Evolutionary conservation across 495 filamentous ascomycete species (phyloP), one percentile per base, ranked within the genome.

Genomic region (Neurospora sp.): DNA sequence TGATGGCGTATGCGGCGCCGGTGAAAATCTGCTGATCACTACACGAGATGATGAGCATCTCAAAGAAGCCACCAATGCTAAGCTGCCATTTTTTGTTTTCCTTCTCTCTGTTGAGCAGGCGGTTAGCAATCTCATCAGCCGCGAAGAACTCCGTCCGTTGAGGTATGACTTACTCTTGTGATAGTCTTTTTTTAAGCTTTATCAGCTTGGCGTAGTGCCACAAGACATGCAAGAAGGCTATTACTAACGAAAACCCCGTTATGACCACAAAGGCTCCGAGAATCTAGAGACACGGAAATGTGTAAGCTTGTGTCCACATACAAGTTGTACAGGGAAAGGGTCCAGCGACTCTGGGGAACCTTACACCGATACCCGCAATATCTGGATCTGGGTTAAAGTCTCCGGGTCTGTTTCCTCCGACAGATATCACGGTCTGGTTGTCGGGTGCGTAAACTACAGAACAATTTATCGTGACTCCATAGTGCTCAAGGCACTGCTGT

Each of bases 1-100:
- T 79, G 44, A 83, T 70, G 41, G 81, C 78, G 39, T 81, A 82
- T 5, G 82, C 81, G 5, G 74, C 79, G 14, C 80, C 80, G 0
- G 82, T 84, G 74, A 84, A 81, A 39, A 84, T 70, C 70, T 84
- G 81, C 71, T 83, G 82, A 73, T 84, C 82, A 38, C 79, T 82
- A 69, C 81, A 83, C 38, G 76, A 74, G 42, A 83, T 70, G 66
- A 84, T 74, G 27, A 84, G 75, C 14, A 75, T 75, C 74, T 84
- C 81, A 27, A 79, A 72, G 44, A 82, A 74, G 23, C 76, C 78
- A 4, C 78, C 75, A 39, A 81, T 48, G 72, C 79, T 80, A 37
- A 76, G 71, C 9, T 69, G 70, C 72, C 71, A 39, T 48, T 42
- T 39, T 59, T 59, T 38, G 23, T 44, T 23, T 42, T 44, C 27